phyloP scores from a whole-genome alignment of 1,139 yeast species.

The Lodderomyces elongisporus region DNA sequence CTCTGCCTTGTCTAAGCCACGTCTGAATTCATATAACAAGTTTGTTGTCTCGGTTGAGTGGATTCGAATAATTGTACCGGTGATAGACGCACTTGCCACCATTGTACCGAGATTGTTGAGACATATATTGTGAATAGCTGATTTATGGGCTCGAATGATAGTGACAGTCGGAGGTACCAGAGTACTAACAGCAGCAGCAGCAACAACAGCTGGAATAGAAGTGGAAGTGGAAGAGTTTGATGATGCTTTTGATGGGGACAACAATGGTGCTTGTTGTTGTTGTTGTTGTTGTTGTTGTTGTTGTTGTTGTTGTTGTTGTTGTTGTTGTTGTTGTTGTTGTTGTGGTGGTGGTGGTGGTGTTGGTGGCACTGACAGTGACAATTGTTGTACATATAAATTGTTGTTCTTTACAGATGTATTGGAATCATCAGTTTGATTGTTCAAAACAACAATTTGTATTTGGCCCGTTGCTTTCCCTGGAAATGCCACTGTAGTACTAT shows the following conservation, averaged over 20 bases:
- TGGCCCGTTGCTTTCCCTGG: background rate
- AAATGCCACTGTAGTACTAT: conserved; percentile 2
- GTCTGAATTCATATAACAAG: conserved; percentile 71
- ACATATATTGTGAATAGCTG: conserved; percentile 61
- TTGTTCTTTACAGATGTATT: background rate
- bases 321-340: conserved; percentile 1
- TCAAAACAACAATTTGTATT: background rate
- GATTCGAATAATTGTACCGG: conserved; percentile 80
- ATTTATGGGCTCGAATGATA: conserved; percentile 82
- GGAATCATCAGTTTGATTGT: background rate
- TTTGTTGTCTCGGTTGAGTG: conserved; percentile 75
- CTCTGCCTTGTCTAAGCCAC: conserved; percentile 82
- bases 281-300: background rate
- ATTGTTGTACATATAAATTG: background rate
- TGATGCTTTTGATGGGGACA: conserved; percentile 60
- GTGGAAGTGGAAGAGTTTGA: background rate
- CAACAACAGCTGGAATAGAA: background rate
- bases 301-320: background rate
- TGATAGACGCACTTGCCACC: conserved; percentile 82
- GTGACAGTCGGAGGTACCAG: background rate
- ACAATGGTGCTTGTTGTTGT: conserved; percentile 36
- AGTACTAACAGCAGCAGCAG: background rate
- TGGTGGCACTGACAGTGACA: too few relatives aligned
- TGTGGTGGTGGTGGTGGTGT: background rate
- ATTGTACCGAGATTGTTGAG: conserved; percentile 69